phyloP scores from a whole-genome alignment of 805 yeast genomes.

The Phaffomyces opuntiae region DNA sequence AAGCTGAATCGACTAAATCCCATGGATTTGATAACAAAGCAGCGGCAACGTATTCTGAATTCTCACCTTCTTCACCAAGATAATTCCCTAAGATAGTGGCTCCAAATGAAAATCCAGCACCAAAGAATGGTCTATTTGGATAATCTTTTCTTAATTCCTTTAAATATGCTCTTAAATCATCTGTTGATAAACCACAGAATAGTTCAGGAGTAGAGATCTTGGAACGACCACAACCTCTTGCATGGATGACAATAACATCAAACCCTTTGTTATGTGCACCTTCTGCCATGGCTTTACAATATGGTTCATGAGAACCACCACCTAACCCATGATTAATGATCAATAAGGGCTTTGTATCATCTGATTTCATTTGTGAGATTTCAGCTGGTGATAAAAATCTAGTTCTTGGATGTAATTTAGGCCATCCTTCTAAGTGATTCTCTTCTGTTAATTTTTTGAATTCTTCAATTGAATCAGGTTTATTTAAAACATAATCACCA shows the following conservation, averaged over 20 bases:
- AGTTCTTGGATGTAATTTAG: conserved; percentile 62
- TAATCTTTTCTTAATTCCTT: conserved; percentile 40
- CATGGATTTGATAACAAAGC: conserved; percentile 62
- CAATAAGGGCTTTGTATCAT: conserved; percentile 42
- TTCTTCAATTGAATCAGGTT: conserved; percentile 22
- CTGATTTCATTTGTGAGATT: conserved; percentile 29
- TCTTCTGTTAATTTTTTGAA: conserved; percentile 27
- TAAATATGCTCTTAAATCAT: conserved; percentile 56
- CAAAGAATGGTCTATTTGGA: conserved; percentile 59
- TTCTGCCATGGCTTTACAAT: conserved; percentile 49
- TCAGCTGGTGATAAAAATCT: conserved; percentile 48
- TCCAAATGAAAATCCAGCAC: conserved; percentile 69
- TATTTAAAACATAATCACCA: conserved; percentile 60
- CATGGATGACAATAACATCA: conserved; percentile 58
- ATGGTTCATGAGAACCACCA: conserved; percentile 77
- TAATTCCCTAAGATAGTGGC: conserved; percentile 61
- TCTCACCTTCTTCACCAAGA: conserved; percentile 57
- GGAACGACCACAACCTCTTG: conserved; percentile 75
- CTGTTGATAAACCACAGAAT: conserved; percentile 63
- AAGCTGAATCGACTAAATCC: conserved; percentile 56
- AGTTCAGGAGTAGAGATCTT: conserved; percentile 62
- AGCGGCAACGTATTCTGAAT: conserved; percentile 49
- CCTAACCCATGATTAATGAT: conserved; percentile 67
- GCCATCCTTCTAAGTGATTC: conserved; percentile 46
- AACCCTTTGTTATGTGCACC: conserved; percentile 36